Evolutionary conservation across 306 rosid species (phyloP).

Genomic region (Pyrus bretschneideri): DNA sequence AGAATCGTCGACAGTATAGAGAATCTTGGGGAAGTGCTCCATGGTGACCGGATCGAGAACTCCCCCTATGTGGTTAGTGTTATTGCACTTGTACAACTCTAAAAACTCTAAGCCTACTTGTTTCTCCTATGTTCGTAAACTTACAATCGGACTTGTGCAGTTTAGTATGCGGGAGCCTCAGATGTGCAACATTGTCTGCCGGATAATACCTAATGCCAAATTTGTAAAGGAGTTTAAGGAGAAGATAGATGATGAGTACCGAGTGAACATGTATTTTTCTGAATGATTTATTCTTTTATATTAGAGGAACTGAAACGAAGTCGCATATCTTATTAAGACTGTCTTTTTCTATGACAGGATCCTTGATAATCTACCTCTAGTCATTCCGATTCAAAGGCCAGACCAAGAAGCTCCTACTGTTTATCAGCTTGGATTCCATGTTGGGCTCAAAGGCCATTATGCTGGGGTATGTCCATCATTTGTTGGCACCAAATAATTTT

Average conservation of each 20-base stretch:
- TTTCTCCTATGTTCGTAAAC: conserved; percentile 12
- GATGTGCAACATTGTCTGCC: conserved; percentile 70
- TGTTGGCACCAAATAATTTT: conserved; percentile 6
- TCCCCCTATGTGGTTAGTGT: conserved; percentile 76
- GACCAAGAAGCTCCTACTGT: conserved; percentile 59
- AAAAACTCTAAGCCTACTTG: not conserved
- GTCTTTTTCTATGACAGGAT: conserved; percentile 46
- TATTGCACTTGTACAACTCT: not conserved
- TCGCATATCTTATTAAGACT: conserved; percentile 15
- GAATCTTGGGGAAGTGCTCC: conserved; percentile 97
- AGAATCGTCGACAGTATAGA: conserved; percentile 81
- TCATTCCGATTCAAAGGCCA: conserved; percentile 56
- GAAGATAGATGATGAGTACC: conserved; percentile 90
- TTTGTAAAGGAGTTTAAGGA: conserved; percentile 73
- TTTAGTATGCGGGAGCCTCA: conserved; percentile 90
- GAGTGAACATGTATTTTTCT: conserved; percentile 77
- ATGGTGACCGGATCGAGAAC: conserved; percentile 95
- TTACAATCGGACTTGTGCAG: conserved; percentile 36
- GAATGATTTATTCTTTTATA: not conserved
- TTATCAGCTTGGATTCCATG: conserved; percentile 81
- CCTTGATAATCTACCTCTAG: conserved; percentile 91
- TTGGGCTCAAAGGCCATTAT: conserved; percentile 82
- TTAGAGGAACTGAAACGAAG: not conserved
- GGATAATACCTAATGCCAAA: conserved; percentile 58
- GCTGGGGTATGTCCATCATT: conserved; percentile 49